Conservation (phyloP, 495 filamentous ascomycete species). For the Thozetella sp. region DNA sequence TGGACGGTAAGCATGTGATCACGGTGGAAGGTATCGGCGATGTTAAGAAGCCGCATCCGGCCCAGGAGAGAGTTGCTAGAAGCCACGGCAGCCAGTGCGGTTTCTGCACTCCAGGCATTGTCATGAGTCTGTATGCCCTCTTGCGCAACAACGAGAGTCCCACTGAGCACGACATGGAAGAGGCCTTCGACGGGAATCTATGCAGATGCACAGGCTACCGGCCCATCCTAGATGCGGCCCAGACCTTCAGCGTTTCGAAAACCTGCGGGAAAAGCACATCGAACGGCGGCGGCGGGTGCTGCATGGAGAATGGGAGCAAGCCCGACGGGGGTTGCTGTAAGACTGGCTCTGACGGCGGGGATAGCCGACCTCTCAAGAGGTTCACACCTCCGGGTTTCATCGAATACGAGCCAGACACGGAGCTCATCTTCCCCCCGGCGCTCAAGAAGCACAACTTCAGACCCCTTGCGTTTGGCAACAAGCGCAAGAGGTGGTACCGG, state of each 20-base stretch:
- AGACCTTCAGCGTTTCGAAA: constrained; percentile 62
- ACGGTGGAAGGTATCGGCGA: constrained; percentile 98
- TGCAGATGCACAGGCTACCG: constrained; percentile 96
- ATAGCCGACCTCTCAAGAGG: constrained; percentile 59
- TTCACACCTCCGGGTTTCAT: constrained; percentile 88
- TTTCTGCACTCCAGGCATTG: constrained; percentile 97
- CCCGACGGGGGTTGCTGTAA: constrained; percentile 61
- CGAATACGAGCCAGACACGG: constrained; percentile 87
- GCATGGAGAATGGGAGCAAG: constrained; percentile 59
- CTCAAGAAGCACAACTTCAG: constrained; percentile 80
- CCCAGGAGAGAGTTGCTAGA: constrained; percentile 89
- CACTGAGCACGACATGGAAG: constrained; percentile 76
- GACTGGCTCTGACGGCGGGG: constrained; percentile 40
- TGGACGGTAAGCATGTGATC: constrained; percentile 98
- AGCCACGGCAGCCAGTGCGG: constrained; percentile 68
- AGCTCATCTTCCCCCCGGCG: constrained; percentile 90
- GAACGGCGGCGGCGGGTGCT: constrained; percentile 70
- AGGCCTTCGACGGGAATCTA: constrained; percentile 93
- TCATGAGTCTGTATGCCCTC: constrained; percentile 91
- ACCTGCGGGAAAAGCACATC: constrained; percentile 58
- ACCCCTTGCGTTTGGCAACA: constrained; percentile 89
- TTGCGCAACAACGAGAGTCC: constrained; percentile 72
- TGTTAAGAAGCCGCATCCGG: constrained; percentile 82
- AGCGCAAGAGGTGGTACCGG: constrained; percentile 91
- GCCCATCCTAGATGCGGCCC: constrained; percentile 90